phyloP scores from a whole-genome alignment of 2,329 filamentous ascomycete species.

The Phyllosticta paracitricarpa region DNA sequence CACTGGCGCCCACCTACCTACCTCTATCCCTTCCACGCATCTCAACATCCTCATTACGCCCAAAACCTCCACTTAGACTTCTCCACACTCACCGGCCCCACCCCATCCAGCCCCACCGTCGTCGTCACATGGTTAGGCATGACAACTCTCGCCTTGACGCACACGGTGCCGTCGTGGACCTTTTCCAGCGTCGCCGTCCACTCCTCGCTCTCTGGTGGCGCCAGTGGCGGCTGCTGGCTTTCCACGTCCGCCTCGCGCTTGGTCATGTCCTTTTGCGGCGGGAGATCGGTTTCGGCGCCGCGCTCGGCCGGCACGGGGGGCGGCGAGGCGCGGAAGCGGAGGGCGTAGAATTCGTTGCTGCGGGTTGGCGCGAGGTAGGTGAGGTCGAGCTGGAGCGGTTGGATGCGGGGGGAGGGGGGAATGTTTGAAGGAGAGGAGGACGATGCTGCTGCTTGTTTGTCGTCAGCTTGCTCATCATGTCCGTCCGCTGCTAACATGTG shows the following conservation, averaged over 20 bases:
- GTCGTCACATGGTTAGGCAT: slow-evolving; percentile 14
- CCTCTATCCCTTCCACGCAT: no score
- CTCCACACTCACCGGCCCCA: no score
- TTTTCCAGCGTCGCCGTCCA: slow-evolving; percentile 46
- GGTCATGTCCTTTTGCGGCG: slow-evolving; percentile 26
- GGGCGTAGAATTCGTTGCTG: slow-evolving; percentile 53
- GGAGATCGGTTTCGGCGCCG: slow-evolving; percentile 18
- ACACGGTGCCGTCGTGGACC: slow-evolving; percentile 41
- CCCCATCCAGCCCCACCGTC: slow-evolving; percentile 10
- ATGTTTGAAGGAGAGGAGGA: slow-evolving; percentile 10
- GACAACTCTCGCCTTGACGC: slow-evolving; percentile 40
- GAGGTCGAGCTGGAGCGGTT: slow-evolving; percentile 32
- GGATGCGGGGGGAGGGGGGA: slow-evolving; percentile 24
- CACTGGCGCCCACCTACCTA: no score
- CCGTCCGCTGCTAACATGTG: no score
- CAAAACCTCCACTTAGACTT: neutral
- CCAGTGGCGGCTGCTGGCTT: slow-evolving; percentile 6
- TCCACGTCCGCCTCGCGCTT: slow-evolving; percentile 21
- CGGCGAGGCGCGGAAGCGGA: slow-evolving; percentile 38
- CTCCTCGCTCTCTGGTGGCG: slow-evolving; percentile 28
- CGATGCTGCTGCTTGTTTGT: slow-evolving; percentile 14
- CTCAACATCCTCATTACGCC: no score
- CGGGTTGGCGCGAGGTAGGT: slow-evolving; percentile 53
- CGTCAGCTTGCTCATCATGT: neutral
- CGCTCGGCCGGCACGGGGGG: slow-evolving; percentile 17